phyloP scores from a whole-genome alignment of 2,329 filamentous ascomycete species.

The Botrytis fragariae region DNA sequence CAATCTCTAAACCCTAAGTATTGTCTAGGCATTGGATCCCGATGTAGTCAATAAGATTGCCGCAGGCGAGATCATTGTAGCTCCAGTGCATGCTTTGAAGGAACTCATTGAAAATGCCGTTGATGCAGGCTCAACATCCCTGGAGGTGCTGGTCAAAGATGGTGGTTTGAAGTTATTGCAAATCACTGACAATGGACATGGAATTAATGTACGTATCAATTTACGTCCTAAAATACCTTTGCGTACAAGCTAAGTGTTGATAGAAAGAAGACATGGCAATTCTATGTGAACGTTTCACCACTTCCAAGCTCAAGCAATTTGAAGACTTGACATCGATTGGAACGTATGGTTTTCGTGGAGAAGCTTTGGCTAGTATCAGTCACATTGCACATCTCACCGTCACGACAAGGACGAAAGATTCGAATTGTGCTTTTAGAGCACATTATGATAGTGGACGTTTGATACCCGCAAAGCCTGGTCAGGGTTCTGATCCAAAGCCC shows the following conservation, averaged over 20 bases:
- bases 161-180: slow-evolving; percentile 92
- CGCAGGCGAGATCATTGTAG: slow-evolving; percentile 96
- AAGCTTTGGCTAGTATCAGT: slow-evolving; percentile 95
- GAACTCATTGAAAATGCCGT: slow-evolving; percentile 96
- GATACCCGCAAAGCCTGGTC: slow-evolving; percentile 80
- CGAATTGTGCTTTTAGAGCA: slow-evolving; percentile 85
- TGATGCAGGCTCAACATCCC: slow-evolving; percentile 88
- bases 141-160: slow-evolving; percentile 92
- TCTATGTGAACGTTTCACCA: slow-evolving; percentile 93
- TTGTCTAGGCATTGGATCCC: slow-evolving; percentile 73
- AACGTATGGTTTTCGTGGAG: slow-evolving; percentile 97
- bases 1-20: slow-evolving; percentile 27
- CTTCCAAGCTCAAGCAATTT: slow-evolving; percentile 90
- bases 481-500: slow-evolving; percentile 79
- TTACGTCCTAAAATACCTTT: neutral
- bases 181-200: slow-evolving; percentile 95
- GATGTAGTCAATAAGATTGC: slow-evolving; percentile 99
- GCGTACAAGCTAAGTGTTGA: slow-evolving; percentile 17
- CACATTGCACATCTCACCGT: slow-evolving; percentile 96
- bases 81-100: slow-evolving; percentile 92
- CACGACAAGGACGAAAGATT: slow-evolving; percentile 88
- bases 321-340: slow-evolving; percentile 87
- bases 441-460: slow-evolving; percentile 83
- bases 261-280: slow-evolving; percentile 89
- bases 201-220: slow-evolving; percentile 70